These are phyloP conservation scores for Tieghemostelium lacteum DNA, from an alignment of 78 protist genomes.

Conservation along the genomic window DNA sequence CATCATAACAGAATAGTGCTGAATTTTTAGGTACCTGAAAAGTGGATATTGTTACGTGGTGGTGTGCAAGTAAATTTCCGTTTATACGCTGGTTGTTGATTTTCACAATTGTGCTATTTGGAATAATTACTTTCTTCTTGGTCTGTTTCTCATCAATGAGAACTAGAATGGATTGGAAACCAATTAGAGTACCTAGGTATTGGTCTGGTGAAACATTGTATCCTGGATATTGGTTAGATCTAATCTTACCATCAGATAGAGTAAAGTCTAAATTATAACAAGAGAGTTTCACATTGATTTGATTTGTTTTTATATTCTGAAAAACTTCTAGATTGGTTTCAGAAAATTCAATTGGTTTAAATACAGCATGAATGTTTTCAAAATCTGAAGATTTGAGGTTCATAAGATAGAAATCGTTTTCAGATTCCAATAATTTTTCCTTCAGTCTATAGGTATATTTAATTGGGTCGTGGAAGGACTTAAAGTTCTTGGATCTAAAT, in stretches of 20 bases:
- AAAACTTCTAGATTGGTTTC: too few species aligned
- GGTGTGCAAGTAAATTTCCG: too few species aligned
- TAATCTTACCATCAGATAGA: background rate
- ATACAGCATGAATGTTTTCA: too few species aligned
- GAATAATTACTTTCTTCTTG: background rate
- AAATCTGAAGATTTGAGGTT: too few species aligned
- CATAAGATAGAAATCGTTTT: too few species aligned
- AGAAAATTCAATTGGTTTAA: too few species aligned
- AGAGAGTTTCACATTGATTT: background rate
- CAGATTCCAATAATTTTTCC: too few species aligned
- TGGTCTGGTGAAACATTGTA: background rate
- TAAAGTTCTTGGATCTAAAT: background rate
- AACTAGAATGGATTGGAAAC: background rate
- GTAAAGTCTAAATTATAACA: background rate
- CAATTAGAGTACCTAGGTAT: conserved; percentile 2
- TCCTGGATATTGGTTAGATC: background rate
- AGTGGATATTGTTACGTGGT: background rate
- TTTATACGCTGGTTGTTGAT: background rate
- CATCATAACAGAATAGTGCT: background rate
- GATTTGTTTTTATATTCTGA: too few species aligned
- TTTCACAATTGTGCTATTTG: background rate
- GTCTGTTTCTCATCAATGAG: background rate
- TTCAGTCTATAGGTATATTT: too few species aligned
- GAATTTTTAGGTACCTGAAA: background rate
- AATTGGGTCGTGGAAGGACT: background rate